A percentile compares a stretch with the other conserved stretches of the same genome.
These are phyloP conservation scores for Penicillium occitanis DNA, from an alignment of 2,329 filamentous ascomycete genomes.

Conservation along the genomic window DNA sequence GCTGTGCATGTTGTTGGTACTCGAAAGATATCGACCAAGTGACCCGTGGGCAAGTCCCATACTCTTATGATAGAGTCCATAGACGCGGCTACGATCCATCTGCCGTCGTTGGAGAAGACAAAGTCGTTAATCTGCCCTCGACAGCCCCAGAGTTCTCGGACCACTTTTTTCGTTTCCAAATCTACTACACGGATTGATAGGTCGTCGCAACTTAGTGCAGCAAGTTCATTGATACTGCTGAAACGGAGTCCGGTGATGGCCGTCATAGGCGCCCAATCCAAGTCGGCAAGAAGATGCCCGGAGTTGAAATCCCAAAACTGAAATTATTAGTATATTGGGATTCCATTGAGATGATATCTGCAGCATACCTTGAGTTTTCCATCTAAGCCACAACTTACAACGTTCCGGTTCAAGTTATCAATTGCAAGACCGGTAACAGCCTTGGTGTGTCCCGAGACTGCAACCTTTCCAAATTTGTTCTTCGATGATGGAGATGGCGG, in stretches of 20 bases:
- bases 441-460: slow-evolving; percentile 62
- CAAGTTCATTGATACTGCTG: slow-evolving; percentile 77
- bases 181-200: slow-evolving; percentile 85
- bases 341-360: not conserved
- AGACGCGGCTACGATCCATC: slow-evolving; percentile 88
- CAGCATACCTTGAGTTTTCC: slow-evolving; percentile 72
- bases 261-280: slow-evolving; percentile 79
- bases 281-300: slow-evolving; percentile 73
- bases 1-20: slow-evolving; percentile 77
- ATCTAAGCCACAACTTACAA: slow-evolving; percentile 85
- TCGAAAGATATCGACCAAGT: slow-evolving; percentile 88
- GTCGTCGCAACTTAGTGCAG: slow-evolving; percentile 88
- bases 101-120: slow-evolving; percentile 86
- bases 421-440: slow-evolving; percentile 83
- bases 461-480: slow-evolving; percentile 32
- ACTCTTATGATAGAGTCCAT: slow-evolving; percentile 77
- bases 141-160: slow-evolving; percentile 89
- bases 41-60: slow-evolving; percentile 94
- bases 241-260: slow-evolving; percentile 75
- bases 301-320: slow-evolving; percentile 93
- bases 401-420: slow-evolving; percentile 80
- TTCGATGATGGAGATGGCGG: slow-evolving; percentile 69
- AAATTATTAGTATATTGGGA: slow-evolving; percentile 10
- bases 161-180: slow-evolving; percentile 82
- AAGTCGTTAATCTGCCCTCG: slow-evolving; percentile 73